Evolutionary conservation across 2,329 filamentous ascomycete species (phyloP).

Genomic region (Colletotrichum liaoningense): DNA sequence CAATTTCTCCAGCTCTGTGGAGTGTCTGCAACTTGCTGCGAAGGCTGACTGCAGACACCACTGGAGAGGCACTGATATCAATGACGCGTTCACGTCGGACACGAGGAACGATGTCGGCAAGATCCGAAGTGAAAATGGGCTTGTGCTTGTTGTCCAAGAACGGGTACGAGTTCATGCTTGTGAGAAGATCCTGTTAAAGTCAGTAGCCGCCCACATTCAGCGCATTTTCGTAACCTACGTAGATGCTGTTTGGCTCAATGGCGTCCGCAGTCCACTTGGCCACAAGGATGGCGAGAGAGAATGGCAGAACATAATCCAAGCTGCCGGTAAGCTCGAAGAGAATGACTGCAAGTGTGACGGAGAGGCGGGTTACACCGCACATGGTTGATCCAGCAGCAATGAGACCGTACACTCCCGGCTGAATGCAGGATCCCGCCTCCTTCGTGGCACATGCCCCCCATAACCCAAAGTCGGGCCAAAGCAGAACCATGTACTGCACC

Average conservation of each 20-base stretch:
- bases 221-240: slow-evolving; percentile 62
- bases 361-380: slow-evolving; percentile 95
- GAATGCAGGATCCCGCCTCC: slow-evolving; percentile 85
- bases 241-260: slow-evolving; percentile 93
- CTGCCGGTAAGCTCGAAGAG: slow-evolving; percentile 96
- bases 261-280: slow-evolving; percentile 99
- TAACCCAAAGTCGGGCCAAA: slow-evolving; percentile 76
- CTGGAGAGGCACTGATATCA: slow-evolving; percentile 85
- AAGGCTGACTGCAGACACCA: slow-evolving; percentile 81
- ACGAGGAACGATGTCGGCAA: slow-evolving; percentile 86
- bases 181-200: slow-evolving; percentile 78
- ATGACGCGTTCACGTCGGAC: slow-evolving; percentile 83
- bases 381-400: slow-evolving; percentile 96
- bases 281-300: slow-evolving; percentile 90
- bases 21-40: slow-evolving; percentile 84
- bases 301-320: slow-evolving; percentile 93
- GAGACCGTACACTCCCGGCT: slow-evolving; percentile 95
- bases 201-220: slow-evolving; percentile 26
- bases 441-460: slow-evolving; percentile 80
- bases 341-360: slow-evolving; percentile 93
- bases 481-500: slow-evolving; percentile 83
- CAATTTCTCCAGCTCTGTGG: slow-evolving; percentile 88
- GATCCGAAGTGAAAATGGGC: slow-evolving; percentile 87
- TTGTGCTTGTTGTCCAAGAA: slow-evolving; percentile 98
- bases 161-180: slow-evolving; percentile 96